These are phyloP conservation scores for Hypoxylon perforatum DNA, from an alignment of 495 filamentous ascomycete genomes.

Conservation along the genomic window DNA sequence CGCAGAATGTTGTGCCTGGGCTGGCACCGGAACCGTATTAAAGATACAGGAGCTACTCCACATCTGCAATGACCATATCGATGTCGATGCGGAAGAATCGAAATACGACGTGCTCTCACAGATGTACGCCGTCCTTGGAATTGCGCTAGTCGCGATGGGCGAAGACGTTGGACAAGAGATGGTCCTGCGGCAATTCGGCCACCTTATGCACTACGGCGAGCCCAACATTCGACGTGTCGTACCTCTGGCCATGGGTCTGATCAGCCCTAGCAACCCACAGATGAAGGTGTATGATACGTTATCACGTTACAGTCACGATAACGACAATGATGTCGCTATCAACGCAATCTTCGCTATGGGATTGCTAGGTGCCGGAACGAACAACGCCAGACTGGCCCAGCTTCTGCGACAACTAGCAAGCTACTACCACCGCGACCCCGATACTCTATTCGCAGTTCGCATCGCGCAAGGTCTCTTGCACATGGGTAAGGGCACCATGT, in stretches of 20 bases:
- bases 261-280: slow-evolving; percentile 97
- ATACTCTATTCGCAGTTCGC: slow-evolving; percentile 97
- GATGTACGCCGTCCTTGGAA: slow-evolving; percentile 93
- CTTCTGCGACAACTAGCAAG: slow-evolving; percentile 92
- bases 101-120: slow-evolving; percentile 94
- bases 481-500: slow-evolving; percentile 98
- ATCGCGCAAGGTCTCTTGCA: slow-evolving; percentile 97
- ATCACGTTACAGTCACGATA: slow-evolving; percentile 98
- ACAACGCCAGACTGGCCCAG: slow-evolving; percentile 96
- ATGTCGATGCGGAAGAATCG: slow-evolving; percentile 82
- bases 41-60: slow-evolving; percentile 97
- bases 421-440: slow-evolving; percentile 97
- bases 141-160: slow-evolving; percentile 96
- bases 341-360: slow-evolving; percentile 99
- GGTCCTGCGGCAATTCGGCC: slow-evolving; percentile 96
- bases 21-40: slow-evolving; percentile 93
- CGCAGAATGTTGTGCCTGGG: slow-evolving; percentile 96
- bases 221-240: slow-evolving; percentile 96
- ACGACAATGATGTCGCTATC: slow-evolving; percentile 97
- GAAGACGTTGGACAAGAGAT: slow-evolving; percentile 99
- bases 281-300: slow-evolving; percentile 99
- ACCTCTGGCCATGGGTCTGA: slow-evolving; percentile 95
- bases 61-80: slow-evolving; percentile 97
- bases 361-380: slow-evolving; percentile 94
- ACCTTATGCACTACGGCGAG: slow-evolving; percentile 99